Conservation (phyloP, 352 stramenopile genomes). For the Globisporangium ultimum region DNA sequence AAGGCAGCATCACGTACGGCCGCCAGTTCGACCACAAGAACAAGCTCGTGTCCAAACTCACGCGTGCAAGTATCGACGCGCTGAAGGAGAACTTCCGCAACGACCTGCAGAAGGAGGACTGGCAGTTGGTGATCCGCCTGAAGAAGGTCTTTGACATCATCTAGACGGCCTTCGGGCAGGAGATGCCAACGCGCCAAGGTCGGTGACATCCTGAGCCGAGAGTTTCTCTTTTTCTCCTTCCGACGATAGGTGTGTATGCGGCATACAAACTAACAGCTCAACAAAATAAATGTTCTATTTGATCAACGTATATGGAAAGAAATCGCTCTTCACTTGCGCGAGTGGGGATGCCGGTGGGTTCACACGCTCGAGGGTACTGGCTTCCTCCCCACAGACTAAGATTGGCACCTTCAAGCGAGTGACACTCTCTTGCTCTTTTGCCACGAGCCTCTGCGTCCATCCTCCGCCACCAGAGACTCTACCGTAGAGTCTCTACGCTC, state of each 20-base stretch:
- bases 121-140: slow-evolving; percentile 98
- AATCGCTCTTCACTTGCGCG: not conserved
- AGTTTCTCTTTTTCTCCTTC: slow-evolving; percentile 7
- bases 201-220: not conserved
- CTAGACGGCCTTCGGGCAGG: slow-evolving; percentile 46
- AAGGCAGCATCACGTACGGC: slow-evolving; percentile 95
- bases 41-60: slow-evolving; percentile 82
- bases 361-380: not conserved
- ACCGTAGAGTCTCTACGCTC: too few relatives aligned
- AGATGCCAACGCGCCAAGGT: not conserved
- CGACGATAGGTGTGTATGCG: slow-evolving; percentile 1
- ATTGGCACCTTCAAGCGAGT: not conserved
- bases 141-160: slow-evolving; percentile 99
- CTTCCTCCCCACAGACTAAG: not conserved
- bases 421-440: not conserved
- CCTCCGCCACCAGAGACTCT: not conserved
- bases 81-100: slow-evolving; percentile 99
- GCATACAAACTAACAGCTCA: slow-evolving; percentile 1
- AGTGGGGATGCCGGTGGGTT: not conserved
- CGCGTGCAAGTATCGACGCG: slow-evolving; percentile 95
- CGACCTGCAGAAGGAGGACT: slow-evolving; percentile 97
- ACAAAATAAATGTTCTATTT: not conserved
- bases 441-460: not conserved
- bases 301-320: not conserved
- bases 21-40: slow-evolving; percentile 96